Conservation (phyloP, 2,329 filamentous ascomycete species). For the Pseudogymnoascus sp. region DNA sequence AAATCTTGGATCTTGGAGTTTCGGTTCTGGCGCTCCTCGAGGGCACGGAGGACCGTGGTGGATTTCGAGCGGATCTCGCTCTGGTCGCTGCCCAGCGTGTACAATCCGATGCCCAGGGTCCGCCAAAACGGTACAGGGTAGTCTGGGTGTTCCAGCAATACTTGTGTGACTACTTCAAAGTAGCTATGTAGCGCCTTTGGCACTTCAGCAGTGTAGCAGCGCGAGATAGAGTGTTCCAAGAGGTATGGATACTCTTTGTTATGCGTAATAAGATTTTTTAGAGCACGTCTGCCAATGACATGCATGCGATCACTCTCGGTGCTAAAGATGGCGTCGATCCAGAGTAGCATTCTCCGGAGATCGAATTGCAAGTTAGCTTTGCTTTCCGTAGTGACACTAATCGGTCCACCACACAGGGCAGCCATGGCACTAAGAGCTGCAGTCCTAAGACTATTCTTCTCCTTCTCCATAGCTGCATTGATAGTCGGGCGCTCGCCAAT, state of each 20-base stretch:
- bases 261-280: slow-evolving; percentile 84
- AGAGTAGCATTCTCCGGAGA: slow-evolving; percentile 82
- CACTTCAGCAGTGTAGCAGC: slow-evolving; percentile 78
- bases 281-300: slow-evolving; percentile 75
- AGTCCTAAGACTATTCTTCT: slow-evolving; percentile 85
- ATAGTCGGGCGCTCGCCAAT: slow-evolving; percentile 68
- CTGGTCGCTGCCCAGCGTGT: slow-evolving; percentile 86
- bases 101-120: slow-evolving; percentile 78
- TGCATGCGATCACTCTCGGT: slow-evolving; percentile 89
- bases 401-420: slow-evolving; percentile 76
- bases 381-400: slow-evolving; percentile 82
- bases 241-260: slow-evolving; percentile 83
- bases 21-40: slow-evolving; percentile 77
- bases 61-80: slow-evolving; percentile 86
- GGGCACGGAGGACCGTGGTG: slow-evolving; percentile 66
- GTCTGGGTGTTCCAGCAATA: slow-evolving; percentile 75
- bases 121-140: slow-evolving; percentile 88
- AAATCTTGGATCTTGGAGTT: slow-evolving; percentile 94
- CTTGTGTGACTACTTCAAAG: slow-evolving; percentile 84
- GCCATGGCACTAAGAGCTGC: slow-evolving; percentile 95
- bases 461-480: slow-evolving; percentile 90
- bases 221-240: slow-evolving; percentile 81
- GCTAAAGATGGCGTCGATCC: slow-evolving; percentile 93
- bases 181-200: slow-evolving; percentile 89
- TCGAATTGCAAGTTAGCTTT: slow-evolving; percentile 87